phyloP scores from a whole-genome alignment of 2,329 filamentous ascomycete species.

The Hymenoscyphus fraxineus region DNA sequence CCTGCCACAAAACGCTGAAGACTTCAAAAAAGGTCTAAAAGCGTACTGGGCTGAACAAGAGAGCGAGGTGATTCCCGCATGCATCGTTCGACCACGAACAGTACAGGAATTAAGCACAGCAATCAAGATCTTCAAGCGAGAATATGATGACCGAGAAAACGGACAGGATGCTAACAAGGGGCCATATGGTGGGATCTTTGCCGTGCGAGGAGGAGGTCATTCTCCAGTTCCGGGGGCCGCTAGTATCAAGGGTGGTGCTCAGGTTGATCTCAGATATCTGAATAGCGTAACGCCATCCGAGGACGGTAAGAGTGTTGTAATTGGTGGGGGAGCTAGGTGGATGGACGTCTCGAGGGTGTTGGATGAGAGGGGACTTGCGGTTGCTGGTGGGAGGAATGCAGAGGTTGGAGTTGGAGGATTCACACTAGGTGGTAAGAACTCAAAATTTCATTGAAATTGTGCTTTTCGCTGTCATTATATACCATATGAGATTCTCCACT shows the following conservation, averaged over 20 bases:
- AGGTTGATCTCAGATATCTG: conserved; percentile 42
- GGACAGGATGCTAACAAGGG: background rate
- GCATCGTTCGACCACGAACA: background rate
- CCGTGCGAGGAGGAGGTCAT: conserved; percentile 54
- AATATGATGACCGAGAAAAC: background rate
- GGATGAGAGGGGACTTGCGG: conserved; percentile 6
- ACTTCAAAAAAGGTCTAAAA: background rate
- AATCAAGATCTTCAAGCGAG: background rate
- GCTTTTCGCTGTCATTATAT: background rate
- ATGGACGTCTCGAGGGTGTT: conserved; percentile 8
- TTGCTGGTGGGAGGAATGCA: conserved; percentile 11
- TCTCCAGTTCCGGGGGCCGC: conserved; percentile 49
- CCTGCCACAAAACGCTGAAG: background rate
- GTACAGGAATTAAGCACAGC: background rate
- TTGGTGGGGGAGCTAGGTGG: conserved; percentile 12
- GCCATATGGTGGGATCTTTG: conserved; percentile 39
- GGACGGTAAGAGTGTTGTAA: conserved; percentile 27
- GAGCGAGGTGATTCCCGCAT: background rate
- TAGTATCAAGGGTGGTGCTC: conserved; percentile 43
- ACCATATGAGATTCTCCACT: background rate
- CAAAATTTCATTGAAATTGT: background rate
- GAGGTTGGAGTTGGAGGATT: conserved; percentile 14
- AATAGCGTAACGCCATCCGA: conserved; percentile 11
- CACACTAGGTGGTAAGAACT: conserved; percentile 12
- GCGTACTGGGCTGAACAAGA: conserved; percentile 1